Evolutionary conservation across 345 rosid species (phyloP).

Genomic region (Turritis glabra): DNA sequence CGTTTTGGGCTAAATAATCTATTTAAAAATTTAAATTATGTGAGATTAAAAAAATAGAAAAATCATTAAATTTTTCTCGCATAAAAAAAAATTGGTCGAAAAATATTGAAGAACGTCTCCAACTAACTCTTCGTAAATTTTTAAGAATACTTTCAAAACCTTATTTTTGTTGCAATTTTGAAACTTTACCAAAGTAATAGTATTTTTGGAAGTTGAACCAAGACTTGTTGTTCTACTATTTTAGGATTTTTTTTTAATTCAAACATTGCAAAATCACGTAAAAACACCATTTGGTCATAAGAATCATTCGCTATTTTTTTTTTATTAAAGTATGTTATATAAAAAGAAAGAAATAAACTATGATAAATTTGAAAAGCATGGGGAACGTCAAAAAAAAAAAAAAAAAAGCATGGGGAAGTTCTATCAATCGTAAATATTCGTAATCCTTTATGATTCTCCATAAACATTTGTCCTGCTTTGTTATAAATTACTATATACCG

Average conservation of each 20-base stretch:
- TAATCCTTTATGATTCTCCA: constrained; percentile 8
- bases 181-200: no score
- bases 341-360: neutral
- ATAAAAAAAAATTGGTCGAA: neutral
- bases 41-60: neutral
- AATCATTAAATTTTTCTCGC: neutral
- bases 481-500: neutral
- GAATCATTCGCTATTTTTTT: neutral
- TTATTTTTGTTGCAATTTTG: neutral
- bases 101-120: neutral
- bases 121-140: neutral
- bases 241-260: neutral
- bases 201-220: no score
- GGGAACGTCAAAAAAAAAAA: no score
- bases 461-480: neutral
- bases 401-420: neutral
- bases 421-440: neutral
- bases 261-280: neutral
- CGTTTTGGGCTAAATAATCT: neutral
- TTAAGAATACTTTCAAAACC: neutral
- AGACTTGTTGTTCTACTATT: neutral
- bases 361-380: neutral
- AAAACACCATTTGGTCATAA: neutral
- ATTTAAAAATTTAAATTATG: neutral
- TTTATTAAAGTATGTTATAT: neutral